phyloP scores from a whole-genome alignment of 2,329 filamentous ascomycete genomes.

The Neospermospora avenae region DNA sequence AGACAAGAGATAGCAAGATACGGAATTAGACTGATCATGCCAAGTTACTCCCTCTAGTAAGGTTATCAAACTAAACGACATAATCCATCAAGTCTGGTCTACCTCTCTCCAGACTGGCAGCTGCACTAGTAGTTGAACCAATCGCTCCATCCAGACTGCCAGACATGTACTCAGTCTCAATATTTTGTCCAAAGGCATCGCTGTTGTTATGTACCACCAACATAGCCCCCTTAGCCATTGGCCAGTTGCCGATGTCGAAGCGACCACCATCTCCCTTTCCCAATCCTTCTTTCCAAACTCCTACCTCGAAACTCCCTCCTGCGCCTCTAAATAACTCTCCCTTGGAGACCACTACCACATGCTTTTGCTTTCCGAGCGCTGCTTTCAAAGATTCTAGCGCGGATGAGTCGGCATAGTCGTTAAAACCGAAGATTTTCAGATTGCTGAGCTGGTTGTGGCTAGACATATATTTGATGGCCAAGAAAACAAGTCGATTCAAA shows the following conservation, averaged over 20 bases:
- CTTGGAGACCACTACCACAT: conserved; percentile 19
- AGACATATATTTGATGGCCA: conserved; percentile 23
- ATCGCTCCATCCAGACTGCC: conserved; percentile 33
- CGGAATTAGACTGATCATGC: not conserved
- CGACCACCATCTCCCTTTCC: conserved; percentile 14
- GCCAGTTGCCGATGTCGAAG: conserved; percentile 13
- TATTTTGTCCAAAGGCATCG: conserved; percentile 34
- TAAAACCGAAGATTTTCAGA: conserved; percentile 28
- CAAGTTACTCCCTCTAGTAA: not conserved
- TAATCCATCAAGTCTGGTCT: conserved; percentile 27
- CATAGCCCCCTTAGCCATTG: conserved; percentile 16
- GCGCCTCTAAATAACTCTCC: conserved; percentile 21
- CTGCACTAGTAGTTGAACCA: conserved; percentile 28
- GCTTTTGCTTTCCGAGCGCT: conserved; percentile 21
- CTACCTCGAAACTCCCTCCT: conserved; percentile 14
- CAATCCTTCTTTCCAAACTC: conserved; percentile 3
- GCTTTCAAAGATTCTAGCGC: conserved; percentile 8
- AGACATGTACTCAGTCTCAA: conserved; percentile 26
- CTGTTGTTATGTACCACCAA: conserved; percentile 33
- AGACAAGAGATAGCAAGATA: no score
- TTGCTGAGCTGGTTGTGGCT: conserved; percentile 20
- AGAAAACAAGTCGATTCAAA: conserved; percentile 25
- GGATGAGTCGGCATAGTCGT: conserved; percentile 25
- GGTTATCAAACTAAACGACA: conserved; percentile 10
- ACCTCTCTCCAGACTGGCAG: conserved; percentile 27